Base-by-base conservation (phyloP, 2,329 filamentous ascomycete species). In the Domatiomyces catenatus region DNA sequence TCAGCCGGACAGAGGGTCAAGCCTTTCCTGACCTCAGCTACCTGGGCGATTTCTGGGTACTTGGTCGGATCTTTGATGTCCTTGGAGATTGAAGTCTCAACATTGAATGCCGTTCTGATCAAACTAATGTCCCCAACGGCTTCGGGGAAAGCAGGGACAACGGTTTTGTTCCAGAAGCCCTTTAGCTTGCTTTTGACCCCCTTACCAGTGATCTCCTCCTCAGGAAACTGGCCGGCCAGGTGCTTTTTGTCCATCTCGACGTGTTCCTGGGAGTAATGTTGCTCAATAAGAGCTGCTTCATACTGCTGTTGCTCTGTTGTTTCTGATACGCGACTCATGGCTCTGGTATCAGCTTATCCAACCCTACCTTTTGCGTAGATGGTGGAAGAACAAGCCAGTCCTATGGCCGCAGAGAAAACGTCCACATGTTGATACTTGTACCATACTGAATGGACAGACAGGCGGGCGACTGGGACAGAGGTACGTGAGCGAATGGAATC, bases 141-240 rank as follows among this genome's bases (percentile, higher is more conserved):
- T 46, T 54, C 52, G 17, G 52, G 52, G 36, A 54, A 54, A 17
- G 52, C 50, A 8, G 52, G 52, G 6, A 54, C 52, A 48, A 54
- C 42, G 12, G 47, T 54, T 45, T 52, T 52, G 32, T 54, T 51
- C 52, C 52, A 54, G 50, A 54, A 54, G n/a, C 50, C 48, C 44
- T 46, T 50, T 44, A 54, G 44, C 46, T 52, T 54, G 24, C 47
- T 42, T 32, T 52, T 54, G 43, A 52, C 39, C 20, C 48, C 45
- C 17, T 17, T 32, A 18, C 26, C 28, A 18, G 7, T 18, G 12
- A 10, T 24, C 45, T 26, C 20, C 17, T 18, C 19, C 1, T 12
- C 22, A 1, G 45, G 20, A n/a, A 47, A 47, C 26, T 15, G 45
- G 19, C 45, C 45, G 26, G 45, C 20, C 2, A 47, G 45, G 45